Base-by-base conservation (phyloP, 768 basidiomycete genomes). In the Boletales sp. region DNA sequence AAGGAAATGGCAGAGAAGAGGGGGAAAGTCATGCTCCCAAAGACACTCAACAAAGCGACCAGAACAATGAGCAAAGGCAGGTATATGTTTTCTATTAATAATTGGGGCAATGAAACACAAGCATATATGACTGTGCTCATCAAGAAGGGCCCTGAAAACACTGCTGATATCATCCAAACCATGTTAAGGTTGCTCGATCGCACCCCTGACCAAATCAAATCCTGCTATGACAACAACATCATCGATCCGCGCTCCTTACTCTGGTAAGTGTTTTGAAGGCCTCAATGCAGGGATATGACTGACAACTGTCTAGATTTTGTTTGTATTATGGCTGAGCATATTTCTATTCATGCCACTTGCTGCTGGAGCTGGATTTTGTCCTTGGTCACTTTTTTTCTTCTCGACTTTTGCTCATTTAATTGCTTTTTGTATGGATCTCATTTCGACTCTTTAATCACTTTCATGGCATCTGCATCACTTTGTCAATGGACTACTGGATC, bases 1-100 rank as follows among this genome's bases (percentile, higher is more conserved):
- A 44, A 53, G 41, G 42, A 49, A 14, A 53, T 49, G n/a, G n/a
- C n/a, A n/a, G 46, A 48, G 4, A 51, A 51, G 45, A 51, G 42
- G 31, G 45, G 35, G 6, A 48, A 51, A 35, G 35, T 49, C 18
- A 44, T 4, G 1, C 12, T 49, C 25, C 37, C 15, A 2, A 49
- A 44, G 51, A 39, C 15, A 10, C 32, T 49, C 32, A 53, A 53
- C 42, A 44, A 53, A 18, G 42, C 8, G 2, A 44, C 47, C 0
- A 32, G 33, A 7, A 53, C 44, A 3, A 49, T 53, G 48, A 53
- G 48, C 48, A 53, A 53, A 40, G 48, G 32, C 0, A 28, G 8
- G 0, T 44, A 25, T 0, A 49, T 53, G 42, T 53, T 53, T 13
- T 53, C 51, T 31, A 30, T 50, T 31, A 18, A 2, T 12, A 49